Base-by-base conservation (phyloP, 1,284 basidiomycete species). In the Neolentinus lepideus region DNA sequence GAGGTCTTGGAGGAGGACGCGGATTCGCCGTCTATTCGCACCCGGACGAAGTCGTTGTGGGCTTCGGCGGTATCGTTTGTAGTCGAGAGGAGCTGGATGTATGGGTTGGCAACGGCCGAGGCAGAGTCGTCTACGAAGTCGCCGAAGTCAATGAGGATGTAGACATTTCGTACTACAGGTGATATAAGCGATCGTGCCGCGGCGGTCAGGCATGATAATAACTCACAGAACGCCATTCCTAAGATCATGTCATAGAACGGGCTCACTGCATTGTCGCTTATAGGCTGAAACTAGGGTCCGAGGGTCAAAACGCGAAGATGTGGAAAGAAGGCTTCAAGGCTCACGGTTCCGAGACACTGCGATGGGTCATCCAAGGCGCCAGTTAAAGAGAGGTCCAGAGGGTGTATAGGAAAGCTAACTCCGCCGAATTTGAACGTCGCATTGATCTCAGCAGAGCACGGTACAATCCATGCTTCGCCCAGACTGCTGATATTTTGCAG, bases 371-470 rank as follows among this genome's bases (percentile, higher is more conserved):
- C 4, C 51, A 33, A 29, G 29, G 33, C 27, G 19, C 22, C 51
- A 12, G 22, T 16, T 10, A 36, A 4, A 16, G 33, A 29, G 8
- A 52, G 21, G 64, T 88, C 86, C 45, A 88, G 67, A 1, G 85
- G 84, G 60, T 87, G 82, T 2, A 88, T 75, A 6, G 80, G 84
- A 61, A 75, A 80, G 16, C 67, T 60, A 2, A 74, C 66, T 16
- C 81, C 80, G 14, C 66, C 73, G 52, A 88, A 81, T 56, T 74
- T 69, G 68, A 87, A 80, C 0, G 84, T 81, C 21, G 84, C 67
- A 58, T 84, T 86, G 29, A 87, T 74, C 65, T 84, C 79, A 46
- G 75, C 70, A 38, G 71, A 65, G 62, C 85, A 88, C 1, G 84
- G 83, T 2, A 87, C 58, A 6, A 74, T 71, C 80, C 83, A 88